Evolutionary conservation across 108 stramenopile genomes (phyloP), one percentile per base, ranked within the genome.

Genomic region (Cyclotella kingstonii): DNA sequence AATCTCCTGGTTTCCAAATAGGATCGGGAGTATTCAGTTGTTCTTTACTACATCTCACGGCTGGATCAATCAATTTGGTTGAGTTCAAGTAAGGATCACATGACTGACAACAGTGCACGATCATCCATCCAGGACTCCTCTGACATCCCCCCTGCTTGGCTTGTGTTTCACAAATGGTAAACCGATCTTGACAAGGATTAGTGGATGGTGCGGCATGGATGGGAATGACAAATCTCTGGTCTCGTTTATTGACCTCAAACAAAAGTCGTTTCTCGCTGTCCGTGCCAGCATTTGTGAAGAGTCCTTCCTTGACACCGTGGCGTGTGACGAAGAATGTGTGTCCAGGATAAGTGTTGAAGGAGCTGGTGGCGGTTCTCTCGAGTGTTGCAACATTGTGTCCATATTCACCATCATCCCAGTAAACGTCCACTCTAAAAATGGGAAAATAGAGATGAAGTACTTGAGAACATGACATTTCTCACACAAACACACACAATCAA

Each of bases 1-100:
- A 64, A 69, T 85, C 84, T 3, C 84, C 84, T 18, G 78, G 75
- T 54, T 83, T 51, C 86, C 86, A 87, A 8, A 66, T 70, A 0
- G 73, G 73, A 22, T 62, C 76, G 8, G 81, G 76, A 14, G 81
- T 82, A 40, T 80, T 77, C 36, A 82, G 49, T 9, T 73, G 51
- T 39, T 80, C 77, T 38, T 57, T 70, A 19, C 62, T 69, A 63
- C 81, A 82, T 50, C 84, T 61, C 34, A 68, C 67, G 40, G 64
- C 68, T 29, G 79, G 63, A 65, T 80, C 77, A 44, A 85, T 68
- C 10, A 85, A 49, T 33, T 60, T 45, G 22, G 46, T 66, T 11
- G 83, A 68, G 59, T 81, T 70, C 57, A 84, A 45, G 14, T 76
- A 61, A 0, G 69, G 62, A 56, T 84, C 78, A 48, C 84, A 85